Evolutionary conservation across 495 filamentous ascomycete species (phyloP), one percentile per base, ranked within the genome.

Genomic region (Barbatosphaeria neglecta): DNA sequence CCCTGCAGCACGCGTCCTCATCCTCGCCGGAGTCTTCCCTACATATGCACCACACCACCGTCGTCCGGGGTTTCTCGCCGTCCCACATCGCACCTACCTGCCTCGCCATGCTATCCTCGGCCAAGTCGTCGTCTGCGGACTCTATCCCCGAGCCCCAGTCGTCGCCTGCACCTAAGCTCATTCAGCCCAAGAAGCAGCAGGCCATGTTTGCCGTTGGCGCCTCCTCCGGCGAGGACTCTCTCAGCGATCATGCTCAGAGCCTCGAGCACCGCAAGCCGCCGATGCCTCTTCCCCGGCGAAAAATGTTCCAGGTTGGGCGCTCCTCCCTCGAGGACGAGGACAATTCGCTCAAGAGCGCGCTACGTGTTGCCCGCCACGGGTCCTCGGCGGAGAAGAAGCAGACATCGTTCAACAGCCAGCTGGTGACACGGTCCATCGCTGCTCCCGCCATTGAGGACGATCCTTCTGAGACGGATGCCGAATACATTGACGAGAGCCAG

Each of bases 311-410:
- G 48, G 67, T 95, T 43, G 88, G 87, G 37, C 83, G 76, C 2
- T 94, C 89, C 6, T 92, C 87, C 2, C n/a, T n/a, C n/a, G n/a
- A n/a, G n/a, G 87, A 87, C 43, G 84, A 85, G 28, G 85, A 87
- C 39, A 84, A 82, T 62, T 92, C 86, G 0, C 75, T 90, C 8
- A 82, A 86, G 53, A 77, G 80, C 42, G 80, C 77, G 33, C 79
- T 85, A 69, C 66, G 65, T 37, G 62, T 63, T 7, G 56, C 59
- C 24, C 64, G 65, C 67, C 8, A 50, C 64, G 28, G 59, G 82
- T 10, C 74, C 72, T 48, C 58, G 11, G 55, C 68, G 0, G 65
- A 74, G 22, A 84, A 81, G 66, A 97, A 95, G 73, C 77, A 83
- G 27, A 77, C 87, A 5, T 92, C 92, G 0, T 95, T 96, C 66